Evolutionary conservation across 2,329 filamentous ascomycete species (phyloP).

Genomic region (Lachnellula arida): DNA sequence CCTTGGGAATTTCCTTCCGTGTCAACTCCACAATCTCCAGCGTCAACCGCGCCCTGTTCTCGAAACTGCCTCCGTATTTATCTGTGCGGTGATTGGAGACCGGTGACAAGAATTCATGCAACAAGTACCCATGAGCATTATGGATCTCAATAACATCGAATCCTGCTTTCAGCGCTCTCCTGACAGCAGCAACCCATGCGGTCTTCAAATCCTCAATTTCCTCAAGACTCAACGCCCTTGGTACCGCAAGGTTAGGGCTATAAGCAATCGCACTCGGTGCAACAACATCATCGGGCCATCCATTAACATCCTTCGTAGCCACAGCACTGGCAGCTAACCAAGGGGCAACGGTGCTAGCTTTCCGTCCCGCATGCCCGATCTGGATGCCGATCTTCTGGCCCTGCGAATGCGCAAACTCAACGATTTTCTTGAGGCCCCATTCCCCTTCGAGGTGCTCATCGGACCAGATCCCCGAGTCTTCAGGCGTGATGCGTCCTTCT

Average conservation of each 20-base stretch:
- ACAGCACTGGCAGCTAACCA: constrained; percentile 56
- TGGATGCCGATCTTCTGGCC: constrained; percentile 74
- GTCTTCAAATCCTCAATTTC: constrained; percentile 64
- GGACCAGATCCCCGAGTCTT: constrained; percentile 77
- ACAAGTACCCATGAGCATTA: constrained; percentile 72
- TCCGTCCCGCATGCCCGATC: constrained; percentile 74
- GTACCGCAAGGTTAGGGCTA: constrained; percentile 53
- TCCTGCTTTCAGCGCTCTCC: constrained; percentile 61
- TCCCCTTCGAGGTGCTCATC: constrained; percentile 70
- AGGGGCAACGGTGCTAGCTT: constrained; percentile 55
- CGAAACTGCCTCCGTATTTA: constrained; percentile 62
- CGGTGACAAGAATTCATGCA: constrained; percentile 66
- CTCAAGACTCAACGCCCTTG: constrained; percentile 61
- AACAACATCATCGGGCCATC: constrained; percentile 54
- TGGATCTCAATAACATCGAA: constrained; percentile 75
- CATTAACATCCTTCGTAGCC: constrained; percentile 46
- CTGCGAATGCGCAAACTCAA: constrained; percentile 77
- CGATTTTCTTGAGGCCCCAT: constrained; percentile 54
- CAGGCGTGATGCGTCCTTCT: constrained; percentile 77
- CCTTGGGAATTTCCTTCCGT: constrained; percentile 56
- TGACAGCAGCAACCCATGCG: constrained; percentile 54
- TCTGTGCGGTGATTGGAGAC: constrained; percentile 65
- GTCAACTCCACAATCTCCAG: constrained; percentile 63
- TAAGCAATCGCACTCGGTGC: constrained; percentile 53
- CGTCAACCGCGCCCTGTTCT: constrained; percentile 65